Conservation (phyloP, 139 green algal genomes). For the Tetraselmis striata region DNA sequence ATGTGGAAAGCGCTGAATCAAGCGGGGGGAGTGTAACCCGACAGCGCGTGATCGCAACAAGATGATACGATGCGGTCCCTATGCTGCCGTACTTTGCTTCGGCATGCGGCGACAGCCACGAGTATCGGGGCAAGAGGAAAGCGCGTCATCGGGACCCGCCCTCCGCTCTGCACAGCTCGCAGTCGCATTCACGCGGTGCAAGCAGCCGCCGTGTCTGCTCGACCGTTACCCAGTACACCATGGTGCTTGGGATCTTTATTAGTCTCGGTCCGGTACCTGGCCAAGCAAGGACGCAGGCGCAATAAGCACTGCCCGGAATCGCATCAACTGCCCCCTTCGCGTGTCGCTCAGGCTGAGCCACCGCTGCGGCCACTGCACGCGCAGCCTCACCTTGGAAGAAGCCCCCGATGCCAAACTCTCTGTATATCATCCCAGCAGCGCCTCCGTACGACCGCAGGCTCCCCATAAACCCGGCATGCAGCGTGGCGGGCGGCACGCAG, state of each 20-base stretch:
- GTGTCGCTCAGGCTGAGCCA: not conserved
- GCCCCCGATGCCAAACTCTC: not conserved
- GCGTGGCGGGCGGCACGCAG: not conserved
- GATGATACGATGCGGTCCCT: not conserved
- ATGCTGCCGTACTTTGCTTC: not conserved
- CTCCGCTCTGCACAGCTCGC: not conserved
- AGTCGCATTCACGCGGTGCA: not conserved
- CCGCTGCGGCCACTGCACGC: no score
- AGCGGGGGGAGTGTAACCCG: not conserved
- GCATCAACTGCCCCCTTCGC: not conserved
- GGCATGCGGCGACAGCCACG: not conserved
- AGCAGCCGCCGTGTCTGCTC: not conserved
- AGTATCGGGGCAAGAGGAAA: not conserved
- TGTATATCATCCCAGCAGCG: not conserved
- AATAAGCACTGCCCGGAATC: not conserved
- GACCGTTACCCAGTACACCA: not conserved
- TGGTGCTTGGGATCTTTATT: not conserved
- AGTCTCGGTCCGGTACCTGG: not conserved
- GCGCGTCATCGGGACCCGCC: not conserved
- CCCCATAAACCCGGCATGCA: not conserved
- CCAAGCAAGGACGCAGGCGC: not conserved
- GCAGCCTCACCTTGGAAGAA: not conserved
- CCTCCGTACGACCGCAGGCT: not conserved
- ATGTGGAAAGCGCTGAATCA: not conserved
- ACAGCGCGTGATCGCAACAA: no score